Evolutionary conservation across 2,329 filamentous ascomycete species (phyloP), one percentile per base, ranked within the genome.

Genomic region (Teratosphaeria nubilosa): DNA sequence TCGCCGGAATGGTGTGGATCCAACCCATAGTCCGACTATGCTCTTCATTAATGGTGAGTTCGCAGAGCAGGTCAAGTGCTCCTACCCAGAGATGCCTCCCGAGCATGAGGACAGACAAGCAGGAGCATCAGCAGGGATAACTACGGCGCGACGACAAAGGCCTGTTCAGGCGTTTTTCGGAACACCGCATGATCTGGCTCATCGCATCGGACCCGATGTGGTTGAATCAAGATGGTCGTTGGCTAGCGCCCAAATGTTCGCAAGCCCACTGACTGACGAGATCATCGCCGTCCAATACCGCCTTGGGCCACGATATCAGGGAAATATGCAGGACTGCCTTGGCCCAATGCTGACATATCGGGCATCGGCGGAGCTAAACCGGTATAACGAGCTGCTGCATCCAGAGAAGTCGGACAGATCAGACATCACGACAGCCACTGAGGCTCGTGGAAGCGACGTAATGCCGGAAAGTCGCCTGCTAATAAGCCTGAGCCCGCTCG

Each of bases 261-360:
- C 92, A 59, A 90, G 96, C 59, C 83, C 86, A 0, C 77, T 96
- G 37, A 96, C 90, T 59, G 92, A 97, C 69, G 94, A 99, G 72
- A 82, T 95, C 60, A 80, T 99, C 57, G 87, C 92, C 13, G 94
- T 99, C 0, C 90, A 96, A 67, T 90, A 87, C 70, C 88, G 91
- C 54, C 84, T 99, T 20, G 92, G 94, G 0, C 88, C 91, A 25
- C 85, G 90, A 53, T 99, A 99, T 66, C 86, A 90, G 68, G 94
- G 94, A 16, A 99, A 99, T 70, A 96, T 95, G 66, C 94, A 99
- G 73, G 94, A 99, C 69, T 94, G 90, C 65, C 80, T 99, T 14
- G 94, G 95, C 5, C 92, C 91, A 1, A 95, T 99, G 68, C 91
- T 97, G 69, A 99, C 95, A 0, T 99, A 99, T 70, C 85, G 88